Conservation (phyloP, 306 rosid species). For the Vicia sativa region DNA sequence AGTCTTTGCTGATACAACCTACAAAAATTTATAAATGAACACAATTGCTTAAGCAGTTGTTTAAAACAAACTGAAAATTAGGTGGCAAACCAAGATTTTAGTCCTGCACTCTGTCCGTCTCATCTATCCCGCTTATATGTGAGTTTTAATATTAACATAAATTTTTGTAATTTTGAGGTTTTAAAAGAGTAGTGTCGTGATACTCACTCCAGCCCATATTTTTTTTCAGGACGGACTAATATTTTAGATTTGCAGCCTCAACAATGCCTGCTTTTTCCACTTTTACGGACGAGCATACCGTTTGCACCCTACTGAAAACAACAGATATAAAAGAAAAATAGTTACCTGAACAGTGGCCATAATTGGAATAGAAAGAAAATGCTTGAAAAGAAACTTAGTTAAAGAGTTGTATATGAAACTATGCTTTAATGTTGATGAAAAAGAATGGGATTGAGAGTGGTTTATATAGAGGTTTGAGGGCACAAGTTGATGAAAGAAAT, state of each 20-base stretch:
- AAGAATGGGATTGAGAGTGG: constrained; percentile 37
- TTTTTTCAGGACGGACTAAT: too few species aligned
- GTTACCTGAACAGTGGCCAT: constrained; percentile 79
- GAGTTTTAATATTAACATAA: too few species aligned
- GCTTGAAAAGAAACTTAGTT: constrained; percentile 4
- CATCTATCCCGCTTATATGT: too few species aligned
- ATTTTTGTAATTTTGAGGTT: too few species aligned
- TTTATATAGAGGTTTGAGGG: constrained; percentile 49
- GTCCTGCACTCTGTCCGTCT: too few species aligned
- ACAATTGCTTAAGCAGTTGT: background rate
- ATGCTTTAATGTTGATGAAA: constrained; percentile 37
- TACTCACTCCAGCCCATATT: too few species aligned
- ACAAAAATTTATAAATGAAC: background rate
- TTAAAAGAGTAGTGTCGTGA: too few species aligned
- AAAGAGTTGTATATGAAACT: constrained; percentile 21
- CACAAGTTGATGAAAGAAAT: constrained; percentile 31
- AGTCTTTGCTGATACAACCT: constrained; percentile 65
- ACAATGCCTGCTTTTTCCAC: too few species aligned
- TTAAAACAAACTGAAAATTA: background rate
- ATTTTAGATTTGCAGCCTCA: too few species aligned
- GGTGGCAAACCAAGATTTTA: too few species aligned
- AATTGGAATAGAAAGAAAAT: constrained; percentile 32
- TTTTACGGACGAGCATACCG: too few species aligned
- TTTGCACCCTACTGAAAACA: too few species aligned
- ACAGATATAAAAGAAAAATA: background rate